Evolutionary conservation across 352 stramenopile species (phyloP).

Genomic region (Phytophthora hybrid): DNA sequence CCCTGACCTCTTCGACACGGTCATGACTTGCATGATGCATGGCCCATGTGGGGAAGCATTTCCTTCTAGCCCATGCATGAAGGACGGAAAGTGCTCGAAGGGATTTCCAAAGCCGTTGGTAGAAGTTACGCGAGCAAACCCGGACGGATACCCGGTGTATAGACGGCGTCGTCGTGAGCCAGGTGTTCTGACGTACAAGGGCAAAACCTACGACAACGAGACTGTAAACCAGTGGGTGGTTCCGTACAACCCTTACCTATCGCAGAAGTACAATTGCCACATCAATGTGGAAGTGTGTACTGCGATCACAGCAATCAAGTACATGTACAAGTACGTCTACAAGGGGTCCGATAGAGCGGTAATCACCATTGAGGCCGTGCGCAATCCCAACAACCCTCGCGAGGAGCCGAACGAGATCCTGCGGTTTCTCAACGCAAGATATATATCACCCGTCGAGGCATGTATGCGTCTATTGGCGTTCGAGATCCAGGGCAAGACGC

Average conservation of each 20-base stretch:
- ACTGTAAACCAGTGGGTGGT: not conserved
- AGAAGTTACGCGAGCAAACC: not conserved
- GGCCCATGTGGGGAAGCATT: not conserved
- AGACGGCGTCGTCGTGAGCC: not conserved
- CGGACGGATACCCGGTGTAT: not conserved
- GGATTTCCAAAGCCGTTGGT: not conserved
- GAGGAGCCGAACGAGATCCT: not conserved
- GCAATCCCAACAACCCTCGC: not conserved
- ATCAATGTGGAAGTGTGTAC: not conserved
- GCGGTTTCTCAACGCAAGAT: not conserved
- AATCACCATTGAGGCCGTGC: not conserved
- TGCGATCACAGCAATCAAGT: not conserved
- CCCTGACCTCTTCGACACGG: not conserved
- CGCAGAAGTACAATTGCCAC: not conserved
- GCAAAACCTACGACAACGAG: not conserved
- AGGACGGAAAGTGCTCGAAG: not conserved
- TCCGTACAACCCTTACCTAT: not conserved
- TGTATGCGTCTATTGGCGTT: not conserved
- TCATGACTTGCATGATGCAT: not conserved
- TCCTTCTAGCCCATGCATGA: not conserved
- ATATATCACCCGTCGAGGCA: not conserved
- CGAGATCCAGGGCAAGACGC: not conserved
- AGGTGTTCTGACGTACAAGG: not conserved
- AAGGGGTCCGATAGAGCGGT: not conserved
- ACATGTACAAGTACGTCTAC: not conserved